Percentiles rank a stretch among this genome's conserved stretches.
Conservation (phyloP, 2,329 filamentous ascomycete genomes). For the Dendrostoma leiphaemia region DNA sequence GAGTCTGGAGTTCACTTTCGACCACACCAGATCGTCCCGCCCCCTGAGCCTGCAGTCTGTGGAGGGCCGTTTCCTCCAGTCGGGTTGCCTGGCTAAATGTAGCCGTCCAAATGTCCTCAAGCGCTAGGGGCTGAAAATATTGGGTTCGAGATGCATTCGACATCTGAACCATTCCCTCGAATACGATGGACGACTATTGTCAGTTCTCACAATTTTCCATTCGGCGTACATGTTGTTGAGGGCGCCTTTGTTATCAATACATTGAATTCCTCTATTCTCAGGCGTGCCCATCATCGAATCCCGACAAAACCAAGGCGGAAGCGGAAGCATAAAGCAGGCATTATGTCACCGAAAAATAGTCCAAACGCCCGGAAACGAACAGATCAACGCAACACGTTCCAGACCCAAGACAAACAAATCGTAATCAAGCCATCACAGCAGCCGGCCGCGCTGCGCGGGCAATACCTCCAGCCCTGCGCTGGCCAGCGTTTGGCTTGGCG, state of each 20-base stretch:
- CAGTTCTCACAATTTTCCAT: no score
- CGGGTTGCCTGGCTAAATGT: slow-evolving; percentile 6
- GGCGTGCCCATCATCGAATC: slow-evolving; percentile 9
- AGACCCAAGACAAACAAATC: not conserved
- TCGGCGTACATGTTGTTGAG: no score
- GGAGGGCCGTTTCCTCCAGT: slow-evolving; percentile 3
- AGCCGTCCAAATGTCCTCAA: not conserved
- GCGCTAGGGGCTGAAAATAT: not conserved
- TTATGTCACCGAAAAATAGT: not conserved
- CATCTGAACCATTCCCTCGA: no score
- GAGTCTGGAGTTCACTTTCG: no score
- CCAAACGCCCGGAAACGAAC: slow-evolving; percentile 13
- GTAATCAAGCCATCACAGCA: slow-evolving; percentile 16
- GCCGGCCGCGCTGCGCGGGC: slow-evolving; percentile 21
- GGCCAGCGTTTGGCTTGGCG: slow-evolving; percentile 41
- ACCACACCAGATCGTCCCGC: not conserved
- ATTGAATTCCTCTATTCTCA: not conserved
- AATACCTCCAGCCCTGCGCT: slow-evolving; percentile 22
- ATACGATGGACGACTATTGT: no score
- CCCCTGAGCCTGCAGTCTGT: not conserved
- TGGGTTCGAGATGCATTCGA: no score
- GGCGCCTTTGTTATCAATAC: not conserved
- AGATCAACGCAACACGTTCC: not conserved
- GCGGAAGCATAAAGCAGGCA: not conserved
- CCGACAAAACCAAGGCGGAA: not conserved